phyloP scores from a whole-genome alignment of 1,139 yeast species.

The Eremothecium cymbalariae region DNA sequence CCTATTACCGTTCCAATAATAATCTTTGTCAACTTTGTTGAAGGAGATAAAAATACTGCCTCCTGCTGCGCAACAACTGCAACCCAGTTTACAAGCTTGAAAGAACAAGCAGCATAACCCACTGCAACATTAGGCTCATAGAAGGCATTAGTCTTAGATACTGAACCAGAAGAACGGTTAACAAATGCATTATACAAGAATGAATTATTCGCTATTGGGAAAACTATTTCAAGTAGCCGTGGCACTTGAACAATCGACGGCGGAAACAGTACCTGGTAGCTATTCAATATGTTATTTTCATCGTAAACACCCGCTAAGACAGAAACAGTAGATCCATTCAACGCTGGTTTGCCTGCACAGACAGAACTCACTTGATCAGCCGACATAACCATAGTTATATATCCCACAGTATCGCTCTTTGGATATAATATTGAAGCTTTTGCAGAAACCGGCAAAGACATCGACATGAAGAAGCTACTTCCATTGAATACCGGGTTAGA shows the following conservation, averaged over 20 bases:
- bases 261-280: constrained; percentile 36
- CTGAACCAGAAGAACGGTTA: constrained; percentile 41
- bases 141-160: constrained; percentile 40
- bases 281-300: constrained; percentile 24
- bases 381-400: constrained; percentile 55
- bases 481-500: constrained; percentile 51
- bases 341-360: constrained; percentile 41
- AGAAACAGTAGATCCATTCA: constrained; percentile 37
- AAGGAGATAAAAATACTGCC: constrained; percentile 54
- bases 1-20: constrained; percentile 76
- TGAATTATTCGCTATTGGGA: constrained; percentile 27
- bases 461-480: constrained; percentile 33
- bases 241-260: constrained; percentile 20
- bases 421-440: constrained; percentile 61
- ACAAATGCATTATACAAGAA: constrained; percentile 24
- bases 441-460: constrained; percentile 56
- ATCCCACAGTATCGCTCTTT: constrained; percentile 59
- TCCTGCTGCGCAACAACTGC: constrained; percentile 62
- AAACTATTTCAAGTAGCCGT: constrained; percentile 11
- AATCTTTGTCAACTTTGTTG: constrained; percentile 52
- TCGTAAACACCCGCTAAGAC: constrained; percentile 32
- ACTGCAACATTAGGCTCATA: constrained; percentile 47
- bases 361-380: constrained; percentile 48
- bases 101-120: constrained; percentile 55
- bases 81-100: constrained; percentile 59